These are phyloP conservation scores for Scutellaria baicalensis DNA, from an alignment of 257 asterid species.

Conservation along the genomic window DNA sequence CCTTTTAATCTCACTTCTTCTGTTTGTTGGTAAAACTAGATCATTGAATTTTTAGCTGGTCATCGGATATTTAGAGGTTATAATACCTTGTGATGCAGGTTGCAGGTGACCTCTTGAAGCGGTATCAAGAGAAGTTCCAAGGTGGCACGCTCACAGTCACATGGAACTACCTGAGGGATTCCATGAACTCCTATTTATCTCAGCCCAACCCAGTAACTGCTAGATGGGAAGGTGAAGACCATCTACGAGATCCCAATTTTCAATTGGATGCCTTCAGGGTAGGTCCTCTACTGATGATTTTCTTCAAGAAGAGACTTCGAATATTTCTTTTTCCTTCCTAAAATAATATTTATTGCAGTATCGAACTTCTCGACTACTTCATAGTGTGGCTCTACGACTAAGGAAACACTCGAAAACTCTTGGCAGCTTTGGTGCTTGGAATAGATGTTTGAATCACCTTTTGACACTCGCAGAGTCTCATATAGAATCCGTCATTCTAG, in stretches of 20 bases:
- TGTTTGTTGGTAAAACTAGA: neutral
- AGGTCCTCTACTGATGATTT: conserved; percentile 4
- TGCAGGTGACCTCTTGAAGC: conserved; percentile 85
- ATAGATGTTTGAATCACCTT: conserved; percentile 93
- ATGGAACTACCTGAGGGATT: conserved; percentile 89
- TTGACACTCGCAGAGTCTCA: conserved; percentile 96
- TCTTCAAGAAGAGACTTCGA: neutral
- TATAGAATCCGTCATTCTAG: conserved; percentile 81
- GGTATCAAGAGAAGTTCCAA: conserved; percentile 69
- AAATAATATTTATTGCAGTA: conserved; percentile 46
- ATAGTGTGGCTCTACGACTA: conserved; percentile 80
- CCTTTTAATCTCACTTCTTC: neutral
- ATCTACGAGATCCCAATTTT: conserved; percentile 82
- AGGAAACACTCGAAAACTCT: conserved; percentile 83
- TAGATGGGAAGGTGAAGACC: conserved; percentile 96
- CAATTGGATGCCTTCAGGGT: conserved; percentile 97
- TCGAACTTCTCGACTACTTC: conserved; percentile 92
- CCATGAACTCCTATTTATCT: conserved; percentile 81
- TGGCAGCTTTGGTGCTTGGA: conserved; percentile 97
- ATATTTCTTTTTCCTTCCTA: neutral
- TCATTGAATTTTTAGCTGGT: neutral
- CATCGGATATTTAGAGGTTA: neutral
- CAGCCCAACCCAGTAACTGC: conserved; percentile 98
- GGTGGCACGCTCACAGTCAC: conserved; percentile 85
- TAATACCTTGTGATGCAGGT: conserved; percentile 45